Percentiles rank a stretch among this genome's conserved stretches.
These are phyloP conservation scores for Colletotrichum sojae DNA, from an alignment of 2,329 filamentous ascomycete species.

Conservation along the genomic window DNA sequence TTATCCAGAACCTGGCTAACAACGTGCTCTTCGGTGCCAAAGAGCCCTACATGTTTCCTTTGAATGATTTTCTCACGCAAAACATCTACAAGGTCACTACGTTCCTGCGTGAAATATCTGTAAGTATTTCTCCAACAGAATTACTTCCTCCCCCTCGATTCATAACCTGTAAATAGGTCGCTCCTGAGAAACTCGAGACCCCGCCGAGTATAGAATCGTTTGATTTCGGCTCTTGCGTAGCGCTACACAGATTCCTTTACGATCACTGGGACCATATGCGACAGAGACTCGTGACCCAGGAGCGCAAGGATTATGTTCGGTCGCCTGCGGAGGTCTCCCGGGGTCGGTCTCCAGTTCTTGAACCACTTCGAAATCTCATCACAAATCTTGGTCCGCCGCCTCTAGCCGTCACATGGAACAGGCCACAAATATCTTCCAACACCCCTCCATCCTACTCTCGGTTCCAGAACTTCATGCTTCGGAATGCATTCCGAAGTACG, in stretches of 20 bases:
- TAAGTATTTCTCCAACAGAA: conserved; percentile 51
- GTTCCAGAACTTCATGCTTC: conserved; percentile 81
- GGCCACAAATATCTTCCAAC: conserved; percentile 75
- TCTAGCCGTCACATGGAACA: conserved; percentile 78
- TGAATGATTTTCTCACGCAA: conserved; percentile 77
- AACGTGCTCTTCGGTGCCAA: conserved; percentile 81
- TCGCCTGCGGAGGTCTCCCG: conserved; percentile 68
- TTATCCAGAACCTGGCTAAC: conserved; percentile 80
- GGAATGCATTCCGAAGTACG: conserved; percentile 75
- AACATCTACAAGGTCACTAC: conserved; percentile 78
- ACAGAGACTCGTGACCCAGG: conserved; percentile 73
- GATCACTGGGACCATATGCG: conserved; percentile 80
- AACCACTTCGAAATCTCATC: conserved; percentile 73
- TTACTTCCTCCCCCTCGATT: not conserved
- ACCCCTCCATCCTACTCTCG: conserved; percentile 75
- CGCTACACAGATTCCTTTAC: conserved; percentile 77
- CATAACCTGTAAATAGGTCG: conserved; percentile 53
- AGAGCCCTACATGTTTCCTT: conserved; percentile 79
- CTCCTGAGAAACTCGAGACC: conserved; percentile 61
- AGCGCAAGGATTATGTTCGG: conserved; percentile 69
- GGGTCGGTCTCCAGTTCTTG: conserved; percentile 69
- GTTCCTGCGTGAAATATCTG: conserved; percentile 78
- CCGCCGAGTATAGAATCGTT: conserved; percentile 65
- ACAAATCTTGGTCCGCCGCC: conserved; percentile 77
- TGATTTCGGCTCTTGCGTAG: conserved; percentile 80